A percentile compares a stretch with the other conserved stretches of the same genome.
phyloP scores from a whole-genome alignment of 805 yeast genomes.

The Metschnikowia peoriensis region DNA sequence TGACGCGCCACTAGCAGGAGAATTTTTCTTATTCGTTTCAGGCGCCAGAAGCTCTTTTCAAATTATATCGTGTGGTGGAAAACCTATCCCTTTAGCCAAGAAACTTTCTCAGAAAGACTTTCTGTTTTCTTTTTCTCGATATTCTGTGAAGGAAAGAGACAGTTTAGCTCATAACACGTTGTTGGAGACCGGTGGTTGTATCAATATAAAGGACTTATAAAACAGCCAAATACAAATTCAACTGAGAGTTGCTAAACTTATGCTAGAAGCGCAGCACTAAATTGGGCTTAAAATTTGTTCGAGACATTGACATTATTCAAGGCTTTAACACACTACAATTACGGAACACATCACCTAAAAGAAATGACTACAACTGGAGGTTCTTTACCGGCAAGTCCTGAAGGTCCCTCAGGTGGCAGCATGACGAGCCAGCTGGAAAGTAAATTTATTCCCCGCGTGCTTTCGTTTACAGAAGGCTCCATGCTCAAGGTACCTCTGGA shows the following conservation, averaged over 20 bases:
- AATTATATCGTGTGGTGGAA: not conserved
- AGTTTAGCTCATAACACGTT: too few relatives aligned
- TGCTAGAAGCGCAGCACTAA: too few relatives aligned
- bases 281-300: too few relatives aligned
- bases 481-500: not conserved
- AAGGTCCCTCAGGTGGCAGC: not conserved
- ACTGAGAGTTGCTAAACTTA: too few relatives aligned
- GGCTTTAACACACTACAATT: not conserved
- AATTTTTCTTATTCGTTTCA: not conserved
- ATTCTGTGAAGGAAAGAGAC: too few relatives aligned
- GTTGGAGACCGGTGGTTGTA: too few relatives aligned
- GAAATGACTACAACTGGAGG: slow-evolving; percentile 1
- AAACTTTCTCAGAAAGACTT: too few relatives aligned
- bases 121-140: too few relatives aligned
- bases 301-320: not conserved
- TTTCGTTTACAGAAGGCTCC: not conserved
- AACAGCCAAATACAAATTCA: too few relatives aligned
- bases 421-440: not conserved
- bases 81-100: not conserved
- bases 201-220: too few relatives aligned
- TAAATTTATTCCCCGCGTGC: not conserved
- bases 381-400: not conserved
- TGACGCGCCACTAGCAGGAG: not conserved
- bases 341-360: not conserved
- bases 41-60: not conserved